Conservation (phyloP, 371 early-diverging fungal genomes). For the Chytridium lagenaria region DNA sequence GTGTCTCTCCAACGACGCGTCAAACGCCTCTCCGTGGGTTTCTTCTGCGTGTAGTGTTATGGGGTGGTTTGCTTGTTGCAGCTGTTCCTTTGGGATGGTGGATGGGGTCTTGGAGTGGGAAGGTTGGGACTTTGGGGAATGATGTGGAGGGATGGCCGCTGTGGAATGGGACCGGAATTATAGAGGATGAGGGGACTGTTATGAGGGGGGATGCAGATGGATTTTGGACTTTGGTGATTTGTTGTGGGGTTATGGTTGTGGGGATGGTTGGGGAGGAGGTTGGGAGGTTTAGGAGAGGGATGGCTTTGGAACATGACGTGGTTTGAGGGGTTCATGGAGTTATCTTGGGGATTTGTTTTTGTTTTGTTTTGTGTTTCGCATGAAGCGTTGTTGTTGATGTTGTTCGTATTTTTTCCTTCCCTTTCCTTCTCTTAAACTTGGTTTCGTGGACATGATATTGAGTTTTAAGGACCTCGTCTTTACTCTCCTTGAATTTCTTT, state of each 20-base stretch:
- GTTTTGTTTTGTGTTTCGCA: too few species aligned
- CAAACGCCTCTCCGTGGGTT: not conserved
- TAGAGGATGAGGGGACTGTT: not conserved
- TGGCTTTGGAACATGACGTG: too few species aligned
- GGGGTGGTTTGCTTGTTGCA: not conserved
- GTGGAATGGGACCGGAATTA: not conserved
- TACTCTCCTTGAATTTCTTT: too few species aligned
- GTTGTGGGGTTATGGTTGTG: not conserved
- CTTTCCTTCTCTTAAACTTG: too few species aligned
- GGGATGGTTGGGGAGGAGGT: not conserved
- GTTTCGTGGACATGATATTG: too few species aligned
- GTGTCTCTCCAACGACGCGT: not conserved
- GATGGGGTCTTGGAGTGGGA: not conserved
- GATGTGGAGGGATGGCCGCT: not conserved
- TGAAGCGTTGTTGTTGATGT: too few species aligned
- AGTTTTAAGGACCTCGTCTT: too few species aligned
- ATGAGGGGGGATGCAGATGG: not conserved
- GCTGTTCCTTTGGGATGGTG: not conserved
- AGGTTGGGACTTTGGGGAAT: not conserved
- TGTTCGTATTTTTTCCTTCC: too few species aligned
- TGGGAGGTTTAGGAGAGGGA: not conserved
- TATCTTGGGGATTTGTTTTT: too few species aligned
- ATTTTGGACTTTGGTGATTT: not conserved
- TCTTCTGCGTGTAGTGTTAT: not conserved
- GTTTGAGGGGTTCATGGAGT: too few species aligned